Evolutionary conservation across 768 basidiomycete genomes (phyloP).

Genomic region (Leccinum aurantiacum): DNA sequence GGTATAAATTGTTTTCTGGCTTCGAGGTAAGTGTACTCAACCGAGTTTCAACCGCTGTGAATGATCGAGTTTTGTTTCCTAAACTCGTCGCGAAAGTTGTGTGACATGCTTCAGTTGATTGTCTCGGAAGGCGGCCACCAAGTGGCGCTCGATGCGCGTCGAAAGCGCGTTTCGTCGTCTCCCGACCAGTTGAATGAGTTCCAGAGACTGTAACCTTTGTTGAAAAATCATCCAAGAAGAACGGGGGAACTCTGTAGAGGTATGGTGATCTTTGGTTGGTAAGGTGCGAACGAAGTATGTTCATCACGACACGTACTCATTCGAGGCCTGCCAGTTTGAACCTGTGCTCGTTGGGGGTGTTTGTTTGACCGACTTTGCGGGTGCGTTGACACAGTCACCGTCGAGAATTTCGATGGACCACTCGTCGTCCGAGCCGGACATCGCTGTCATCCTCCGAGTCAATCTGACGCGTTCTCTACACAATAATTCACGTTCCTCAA

Average conservation of each 20-base stretch:
- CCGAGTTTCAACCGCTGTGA: slow-evolving; percentile 1
- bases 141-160: background rate
- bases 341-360: slow-evolving; percentile 3
- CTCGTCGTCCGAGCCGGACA: slow-evolving; percentile 25
- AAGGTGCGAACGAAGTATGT: slow-evolving; percentile 12
- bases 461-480: slow-evolving; percentile 12
- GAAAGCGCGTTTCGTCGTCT: background rate
- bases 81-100: background rate
- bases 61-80: background rate
- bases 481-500: background rate
- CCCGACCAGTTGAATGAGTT: background rate
- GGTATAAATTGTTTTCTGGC: background rate
- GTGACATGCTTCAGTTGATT: background rate
- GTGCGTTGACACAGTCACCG: slow-evolving; percentile 13
- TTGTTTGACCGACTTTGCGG: slow-evolving; percentile 24
- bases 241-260: slow-evolving; percentile 20
- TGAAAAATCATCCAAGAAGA: slow-evolving; percentile 16
- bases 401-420: slow-evolving; percentile 35
- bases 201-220: slow-evolving; percentile 6
- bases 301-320: slow-evolving; percentile 18
- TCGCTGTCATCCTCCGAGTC: slow-evolving; percentile 6
- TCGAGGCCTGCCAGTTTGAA: background rate
- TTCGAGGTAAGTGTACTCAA: slow-evolving; percentile 12
- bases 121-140: background rate
- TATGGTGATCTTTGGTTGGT: slow-evolving; percentile 6